These are phyloP conservation scores for Juglanconis juglandina DNA, from an alignment of 2,329 filamentous ascomycete species.

Conservation along the genomic window DNA sequence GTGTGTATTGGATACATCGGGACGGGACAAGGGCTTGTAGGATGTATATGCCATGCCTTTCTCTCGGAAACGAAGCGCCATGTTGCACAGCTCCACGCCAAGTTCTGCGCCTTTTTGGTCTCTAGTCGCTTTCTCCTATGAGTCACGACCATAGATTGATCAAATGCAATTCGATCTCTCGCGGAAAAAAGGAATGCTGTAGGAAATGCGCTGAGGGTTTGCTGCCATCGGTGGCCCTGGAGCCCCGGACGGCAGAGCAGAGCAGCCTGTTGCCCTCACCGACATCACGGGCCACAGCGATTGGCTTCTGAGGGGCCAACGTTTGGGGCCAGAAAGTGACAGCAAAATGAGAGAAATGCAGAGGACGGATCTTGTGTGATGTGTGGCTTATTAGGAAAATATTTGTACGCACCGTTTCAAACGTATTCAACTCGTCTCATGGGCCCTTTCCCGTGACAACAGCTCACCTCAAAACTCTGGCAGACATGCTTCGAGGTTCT, in stretches of 20 bases:
- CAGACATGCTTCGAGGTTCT: background rate
- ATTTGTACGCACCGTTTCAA: conserved; percentile 13
- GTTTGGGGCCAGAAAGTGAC: conserved; percentile 8
- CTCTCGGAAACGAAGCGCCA: conserved; percentile 10
- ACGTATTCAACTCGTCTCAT: background rate
- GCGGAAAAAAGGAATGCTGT: background rate
- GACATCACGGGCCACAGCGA: background rate
- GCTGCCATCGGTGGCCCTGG: background rate
- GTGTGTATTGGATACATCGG: conserved; percentile 15
- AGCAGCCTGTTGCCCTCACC: background rate
- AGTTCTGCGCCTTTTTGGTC: conserved; percentile 1
- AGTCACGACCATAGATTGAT: background rate
- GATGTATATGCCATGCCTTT: conserved; percentile 11
- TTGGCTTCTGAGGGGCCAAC: background rate
- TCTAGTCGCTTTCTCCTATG: conserved; percentile 4
- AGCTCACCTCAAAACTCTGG: background rate
- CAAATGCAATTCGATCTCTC: background rate
- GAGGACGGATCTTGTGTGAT: conserved; percentile 8
- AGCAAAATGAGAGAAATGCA: conserved; percentile 16
- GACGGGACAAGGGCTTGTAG: background rate
- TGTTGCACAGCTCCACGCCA: conserved; percentile 15
- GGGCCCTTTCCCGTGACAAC: background rate
- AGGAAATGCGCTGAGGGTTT: background rate
- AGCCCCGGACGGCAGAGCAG: background rate
- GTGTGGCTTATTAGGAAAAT: background rate